Evolutionary conservation across 1,284 basidiomycete species (phyloP).

Genomic region (Cryptococcus sp.): DNA sequence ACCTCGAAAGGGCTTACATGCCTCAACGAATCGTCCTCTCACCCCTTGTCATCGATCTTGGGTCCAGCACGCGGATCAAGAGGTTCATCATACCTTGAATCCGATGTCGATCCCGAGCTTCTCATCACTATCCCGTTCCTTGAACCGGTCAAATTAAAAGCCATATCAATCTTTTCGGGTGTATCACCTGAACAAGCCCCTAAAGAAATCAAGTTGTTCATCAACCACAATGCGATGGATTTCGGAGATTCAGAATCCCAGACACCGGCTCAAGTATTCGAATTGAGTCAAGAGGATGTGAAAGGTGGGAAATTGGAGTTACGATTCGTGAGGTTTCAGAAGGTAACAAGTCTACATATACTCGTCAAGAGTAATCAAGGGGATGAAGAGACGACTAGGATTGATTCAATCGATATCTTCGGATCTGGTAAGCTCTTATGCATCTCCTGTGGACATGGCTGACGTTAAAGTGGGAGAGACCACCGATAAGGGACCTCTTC

Average conservation of each 20-base stretch:
- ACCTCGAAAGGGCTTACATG: conserved; percentile 56
- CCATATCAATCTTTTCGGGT: conserved; percentile 60
- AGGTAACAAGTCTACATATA: conserved; percentile 68
- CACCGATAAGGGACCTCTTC: background rate
- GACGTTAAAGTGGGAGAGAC: background rate
- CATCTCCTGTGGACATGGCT: background rate
- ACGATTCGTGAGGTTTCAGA: conserved; percentile 73
- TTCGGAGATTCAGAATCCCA: conserved; percentile 54
- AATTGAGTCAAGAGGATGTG: conserved; percentile 41
- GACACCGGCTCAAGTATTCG: conserved; percentile 47
- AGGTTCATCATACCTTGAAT: conserved; percentile 62
- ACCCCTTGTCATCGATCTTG: conserved; percentile 62
- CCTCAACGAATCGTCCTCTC: conserved; percentile 64
- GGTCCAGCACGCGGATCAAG: conserved; percentile 50
- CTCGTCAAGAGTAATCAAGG: conserved; percentile 74
- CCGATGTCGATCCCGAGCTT: conserved; percentile 71
- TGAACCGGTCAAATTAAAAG: conserved; percentile 67
- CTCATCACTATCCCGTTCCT: conserved; percentile 70
- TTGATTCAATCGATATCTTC: conserved; percentile 70
- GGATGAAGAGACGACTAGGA: conserved; percentile 66
- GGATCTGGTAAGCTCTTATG: conserved; percentile 45
- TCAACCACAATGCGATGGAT: conserved; percentile 62
- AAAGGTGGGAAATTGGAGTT: conserved; percentile 60
- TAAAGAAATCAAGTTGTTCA: conserved; percentile 58
- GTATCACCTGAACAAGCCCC: conserved; percentile 57